phyloP scores from a whole-genome alignment of 2,329 filamentous ascomycete genomes.

The Pseudocercospora fuligena region DNA sequence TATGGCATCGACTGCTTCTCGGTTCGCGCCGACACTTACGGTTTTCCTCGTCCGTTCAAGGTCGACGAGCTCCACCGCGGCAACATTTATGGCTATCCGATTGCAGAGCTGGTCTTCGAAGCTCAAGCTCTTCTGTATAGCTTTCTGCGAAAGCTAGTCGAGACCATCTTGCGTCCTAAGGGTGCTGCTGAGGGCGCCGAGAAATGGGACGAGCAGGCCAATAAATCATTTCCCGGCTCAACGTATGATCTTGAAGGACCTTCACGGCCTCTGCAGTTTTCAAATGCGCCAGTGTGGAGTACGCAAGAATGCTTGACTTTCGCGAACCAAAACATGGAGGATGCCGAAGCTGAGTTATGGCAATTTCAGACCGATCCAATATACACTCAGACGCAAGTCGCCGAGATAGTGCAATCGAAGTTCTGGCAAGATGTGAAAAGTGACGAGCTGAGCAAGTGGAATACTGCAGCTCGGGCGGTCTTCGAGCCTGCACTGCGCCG shows the following conservation, averaged over 20 bases:
- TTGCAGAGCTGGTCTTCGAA: slow-evolving; percentile 13
- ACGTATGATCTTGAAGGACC: background rate
- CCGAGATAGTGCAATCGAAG: background rate
- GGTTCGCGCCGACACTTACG: background rate
- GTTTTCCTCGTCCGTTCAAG: background rate
- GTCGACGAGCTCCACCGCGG: slow-evolving; percentile 6
- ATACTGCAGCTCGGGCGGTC: background rate
- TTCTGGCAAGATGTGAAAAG: background rate
- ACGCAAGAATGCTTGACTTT: background rate
- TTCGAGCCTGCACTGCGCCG: background rate
- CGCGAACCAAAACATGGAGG: background rate
- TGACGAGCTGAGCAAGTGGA: background rate
- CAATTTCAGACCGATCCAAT: background rate
- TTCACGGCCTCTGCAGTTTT: background rate
- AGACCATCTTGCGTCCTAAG: background rate
- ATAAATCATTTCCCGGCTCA: background rate
- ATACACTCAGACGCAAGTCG: background rate
- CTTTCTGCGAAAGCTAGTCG: background rate
- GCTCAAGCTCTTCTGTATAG: slow-evolving; percentile 11
- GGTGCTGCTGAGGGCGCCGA: background rate
- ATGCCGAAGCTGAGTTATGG: background rate
- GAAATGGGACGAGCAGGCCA: background rate
- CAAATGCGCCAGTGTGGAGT: background rate
- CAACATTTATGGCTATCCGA: slow-evolving; percentile 12
- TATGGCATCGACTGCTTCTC: background rate